These are phyloP conservation scores for Cercospora zeina DNA, from an alignment of 2,329 filamentous ascomycete genomes.

Conservation along the genomic window DNA sequence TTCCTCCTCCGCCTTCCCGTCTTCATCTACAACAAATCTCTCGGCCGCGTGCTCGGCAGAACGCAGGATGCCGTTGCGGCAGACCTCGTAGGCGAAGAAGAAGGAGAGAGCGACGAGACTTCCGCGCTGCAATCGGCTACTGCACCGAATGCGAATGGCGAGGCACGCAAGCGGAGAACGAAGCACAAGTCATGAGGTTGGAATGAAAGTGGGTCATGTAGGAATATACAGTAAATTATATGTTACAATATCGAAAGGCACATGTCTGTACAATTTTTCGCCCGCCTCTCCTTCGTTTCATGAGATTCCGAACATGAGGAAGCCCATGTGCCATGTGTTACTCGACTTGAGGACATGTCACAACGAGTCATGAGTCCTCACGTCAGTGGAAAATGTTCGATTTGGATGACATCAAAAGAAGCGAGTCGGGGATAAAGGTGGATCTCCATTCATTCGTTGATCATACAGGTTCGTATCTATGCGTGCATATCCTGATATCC, in stretches of 20 bases:
- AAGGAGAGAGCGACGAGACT: slow-evolving; percentile 43
- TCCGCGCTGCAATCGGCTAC: slow-evolving; percentile 45
- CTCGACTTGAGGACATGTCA: too few relatives aligned
- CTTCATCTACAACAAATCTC: slow-evolving; percentile 63
- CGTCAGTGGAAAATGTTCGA: too few relatives aligned
- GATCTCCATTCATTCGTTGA: too few relatives aligned
- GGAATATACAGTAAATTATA: not conserved
- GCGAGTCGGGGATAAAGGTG: too few relatives aligned
- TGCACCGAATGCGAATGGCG: slow-evolving; percentile 49
- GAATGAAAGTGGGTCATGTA: not conserved
- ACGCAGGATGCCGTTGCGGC: slow-evolving; percentile 35
- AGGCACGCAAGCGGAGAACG: slow-evolving; percentile 45
- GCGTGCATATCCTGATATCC: too few relatives aligned
- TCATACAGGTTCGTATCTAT: too few relatives aligned
- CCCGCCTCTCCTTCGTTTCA: too few relatives aligned
- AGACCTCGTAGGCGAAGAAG: slow-evolving; percentile 27
- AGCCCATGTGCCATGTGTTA: too few relatives aligned
- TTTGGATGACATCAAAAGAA: too few relatives aligned
- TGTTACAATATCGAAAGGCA: not conserved
- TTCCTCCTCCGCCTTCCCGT: slow-evolving; percentile 76
- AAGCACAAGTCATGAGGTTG: slow-evolving; percentile 32
- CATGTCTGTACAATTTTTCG: too few relatives aligned
- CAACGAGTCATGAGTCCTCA: too few relatives aligned
- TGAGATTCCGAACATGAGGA: too few relatives aligned
- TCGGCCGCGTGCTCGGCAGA: slow-evolving; percentile 48